Evolutionary conservation across 192 early-diverging fungal species (phyloP).

Genomic region (Coemansia sp.): DNA sequence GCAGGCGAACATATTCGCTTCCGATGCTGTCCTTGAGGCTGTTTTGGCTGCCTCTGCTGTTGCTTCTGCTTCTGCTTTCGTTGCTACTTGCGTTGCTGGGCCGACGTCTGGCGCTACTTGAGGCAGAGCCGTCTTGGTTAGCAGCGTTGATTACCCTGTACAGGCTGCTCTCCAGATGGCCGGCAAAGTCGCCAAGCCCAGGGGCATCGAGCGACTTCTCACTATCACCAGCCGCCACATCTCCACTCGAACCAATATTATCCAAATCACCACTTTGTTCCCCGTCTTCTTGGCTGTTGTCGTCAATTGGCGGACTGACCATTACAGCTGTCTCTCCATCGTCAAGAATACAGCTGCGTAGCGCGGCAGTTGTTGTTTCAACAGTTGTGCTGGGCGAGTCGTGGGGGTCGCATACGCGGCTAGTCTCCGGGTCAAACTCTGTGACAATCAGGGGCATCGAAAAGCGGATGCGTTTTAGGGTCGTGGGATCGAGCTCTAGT

Average conservation of each 20-base stretch:
- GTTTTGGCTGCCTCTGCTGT: background rate
- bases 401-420: conserved; percentile 29
- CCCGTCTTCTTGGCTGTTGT: background rate
- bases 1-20: background rate
- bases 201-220: background rate
- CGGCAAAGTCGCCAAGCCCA: background rate
- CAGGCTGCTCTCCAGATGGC: conserved; percentile 6
- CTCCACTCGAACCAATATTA: background rate
- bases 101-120: background rate
- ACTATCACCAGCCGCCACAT: background rate
- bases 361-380: conserved; percentile 13
- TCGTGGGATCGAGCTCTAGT: conserved; percentile 48
- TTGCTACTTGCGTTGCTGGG: background rate
- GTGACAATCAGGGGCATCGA: conserved; percentile 60
- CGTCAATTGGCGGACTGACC: background rate
- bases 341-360: conserved; percentile 3
- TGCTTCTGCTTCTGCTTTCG: background rate
- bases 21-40: background rate
- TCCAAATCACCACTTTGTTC: background rate
- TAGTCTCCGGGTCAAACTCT: conserved; percentile 49
- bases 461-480: conserved; percentile 53
- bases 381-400: conserved; percentile 21
- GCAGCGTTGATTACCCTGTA: conserved; percentile 10
- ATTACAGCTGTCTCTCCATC: background rate
- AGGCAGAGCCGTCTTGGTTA: background rate